Evolutionary conservation across 2,329 filamentous ascomycete genomes (phyloP), one percentile per base, ranked within the genome.

Genomic region (Cadophora luteo-olivacea): DNA sequence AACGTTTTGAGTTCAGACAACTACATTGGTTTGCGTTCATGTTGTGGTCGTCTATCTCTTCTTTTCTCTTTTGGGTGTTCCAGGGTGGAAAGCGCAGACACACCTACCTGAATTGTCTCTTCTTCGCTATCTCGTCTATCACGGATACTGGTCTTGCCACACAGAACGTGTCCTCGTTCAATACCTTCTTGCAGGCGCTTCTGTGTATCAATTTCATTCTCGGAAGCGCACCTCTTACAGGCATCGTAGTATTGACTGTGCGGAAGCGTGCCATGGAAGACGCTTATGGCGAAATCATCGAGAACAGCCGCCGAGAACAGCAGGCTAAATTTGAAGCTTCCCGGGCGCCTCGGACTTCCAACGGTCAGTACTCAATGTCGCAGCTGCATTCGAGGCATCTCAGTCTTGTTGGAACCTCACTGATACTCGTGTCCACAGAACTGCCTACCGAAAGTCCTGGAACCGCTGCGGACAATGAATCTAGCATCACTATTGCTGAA

Each of bases 111-210:
- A 89, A 92, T 75, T 84, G 86, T n/a, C 78, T 92, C 16, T 92
- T 92, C 76, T 78, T 92, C 64, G 85, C 86, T 64, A 82, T 89
- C 57, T 91, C 88, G 65, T 88, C 89, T 51, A 88, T 92, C 80
- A 91, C 88, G 9, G 82, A 86, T 60, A 86, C 89, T 12, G 91
- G 90, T 0, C 80, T 92, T 65, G 91, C 91, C 73, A 90, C 89
- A 1, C 84, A 88, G 73, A 87, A 90, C 74, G 79, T 92, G 22
- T 89, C 86, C 67, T 80, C 82, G 29, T 75, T 92, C 73, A 92
- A 88, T 54, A 89, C 86, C 0, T 90, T 89, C 75, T 91, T 93
- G 78, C 91, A 93, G 77, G 79, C 86, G 41, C 79, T 91, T 51
- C 81, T 92, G 8, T 91, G 89, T 73, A 67, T 88, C 5, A 81